A percentile compares a stretch with the other conserved stretches of the same genome.
Evolutionary conservation across 352 stramenopile species (phyloP).

Genomic region (Globisporangium canariense): DNA sequence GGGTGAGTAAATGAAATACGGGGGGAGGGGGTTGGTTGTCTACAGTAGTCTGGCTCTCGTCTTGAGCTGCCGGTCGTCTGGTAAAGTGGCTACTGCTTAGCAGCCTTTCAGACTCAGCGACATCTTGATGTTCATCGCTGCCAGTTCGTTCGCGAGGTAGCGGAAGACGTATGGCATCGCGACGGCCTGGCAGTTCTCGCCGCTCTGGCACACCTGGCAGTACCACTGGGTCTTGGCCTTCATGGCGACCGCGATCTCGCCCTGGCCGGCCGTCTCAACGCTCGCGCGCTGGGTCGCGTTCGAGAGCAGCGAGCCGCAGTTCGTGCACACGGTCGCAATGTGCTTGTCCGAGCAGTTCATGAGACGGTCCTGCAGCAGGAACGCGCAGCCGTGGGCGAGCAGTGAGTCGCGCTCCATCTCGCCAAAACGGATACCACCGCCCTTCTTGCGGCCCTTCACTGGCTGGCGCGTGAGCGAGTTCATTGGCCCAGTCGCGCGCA

Average conservation of each 20-base stretch:
- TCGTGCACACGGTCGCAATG: slow-evolving; percentile 95
- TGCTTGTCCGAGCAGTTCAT: slow-evolving; percentile 99
- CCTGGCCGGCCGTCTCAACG: slow-evolving; percentile 78
- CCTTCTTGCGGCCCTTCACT: slow-evolving; percentile 99
- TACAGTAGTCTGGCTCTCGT: background rate
- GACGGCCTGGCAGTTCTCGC: slow-evolving; percentile 90
- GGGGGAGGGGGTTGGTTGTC: background rate
- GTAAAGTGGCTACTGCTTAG: slow-evolving; percentile 15
- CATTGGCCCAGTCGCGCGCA: slow-evolving; percentile 97
- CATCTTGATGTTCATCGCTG: slow-evolving; percentile 99
- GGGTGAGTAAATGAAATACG: slow-evolving; percentile 8
- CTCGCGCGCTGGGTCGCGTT: slow-evolving; percentile 83
- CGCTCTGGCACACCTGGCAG: slow-evolving; percentile 83
- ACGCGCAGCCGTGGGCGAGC: slow-evolving; percentile 96
- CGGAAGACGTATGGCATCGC: slow-evolving; percentile 99
- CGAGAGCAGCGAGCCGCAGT: slow-evolving; percentile 87
- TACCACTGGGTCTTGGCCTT: slow-evolving; percentile 86
- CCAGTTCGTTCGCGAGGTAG: slow-evolving; percentile 98
- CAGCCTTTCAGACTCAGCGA: slow-evolving; percentile 87
- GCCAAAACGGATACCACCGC: slow-evolving; percentile 98
- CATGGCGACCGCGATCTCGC: slow-evolving; percentile 84
- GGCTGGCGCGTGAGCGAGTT: slow-evolving; percentile 99
- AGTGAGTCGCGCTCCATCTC: slow-evolving; percentile 99
- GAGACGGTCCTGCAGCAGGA: slow-evolving; percentile 96
- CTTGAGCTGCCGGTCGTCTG: background rate